Base-by-base conservation (phyloP, 106 monocot genomes). In the Alisma plantagoaquatica region DNA sequence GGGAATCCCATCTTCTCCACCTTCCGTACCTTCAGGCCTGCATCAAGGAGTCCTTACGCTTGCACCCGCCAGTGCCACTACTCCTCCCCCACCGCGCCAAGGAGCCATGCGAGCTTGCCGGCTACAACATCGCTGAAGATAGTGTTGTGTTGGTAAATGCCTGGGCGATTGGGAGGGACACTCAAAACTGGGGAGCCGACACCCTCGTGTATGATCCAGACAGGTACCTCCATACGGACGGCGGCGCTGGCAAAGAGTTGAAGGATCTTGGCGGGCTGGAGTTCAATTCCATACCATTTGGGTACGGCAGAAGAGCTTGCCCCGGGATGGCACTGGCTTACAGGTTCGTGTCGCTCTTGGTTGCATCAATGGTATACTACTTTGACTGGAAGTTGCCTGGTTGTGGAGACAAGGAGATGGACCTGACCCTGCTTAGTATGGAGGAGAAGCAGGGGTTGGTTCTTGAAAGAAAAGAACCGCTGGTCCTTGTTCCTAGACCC, bases 11-110 rank as follows among this genome's bases (percentile, higher is more conserved):
- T 66, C 70, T 91, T 0, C 33, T 61, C 44, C 43, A 64, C 2
- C 63, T 91, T 2, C 56, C 56, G 41, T 91, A 91, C 68, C 90
- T 91, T 42, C 70, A 70, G 23, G 80, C 80, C 54, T 65, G 83
- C 11, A 84, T 83, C 2, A 53, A 76, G 1, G 90, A 91, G 45
- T 76, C 90, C 45, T 83, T 91, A 42, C 76, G 90, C 14, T 49
- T 84, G 66, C 90, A 91, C 69, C 84, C 90, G 16, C 79, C 84
- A 14, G 79, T 76, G 41, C 21, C 48, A 7, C 12, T 22, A 9
- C n/a, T 22, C 10, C 7, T 22, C 48, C 21, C 48, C 21, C 48
- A 49, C 48, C n/a, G 48, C 17, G 10, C 48, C 7, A 49, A 6
- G 10, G 21, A 9, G 7, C 17, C 12, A 17, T 49, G 48, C 48